Base-by-base conservation (phyloP, 1,284 basidiomycete genomes). In the Acaromyces ingoldii region DNA sequence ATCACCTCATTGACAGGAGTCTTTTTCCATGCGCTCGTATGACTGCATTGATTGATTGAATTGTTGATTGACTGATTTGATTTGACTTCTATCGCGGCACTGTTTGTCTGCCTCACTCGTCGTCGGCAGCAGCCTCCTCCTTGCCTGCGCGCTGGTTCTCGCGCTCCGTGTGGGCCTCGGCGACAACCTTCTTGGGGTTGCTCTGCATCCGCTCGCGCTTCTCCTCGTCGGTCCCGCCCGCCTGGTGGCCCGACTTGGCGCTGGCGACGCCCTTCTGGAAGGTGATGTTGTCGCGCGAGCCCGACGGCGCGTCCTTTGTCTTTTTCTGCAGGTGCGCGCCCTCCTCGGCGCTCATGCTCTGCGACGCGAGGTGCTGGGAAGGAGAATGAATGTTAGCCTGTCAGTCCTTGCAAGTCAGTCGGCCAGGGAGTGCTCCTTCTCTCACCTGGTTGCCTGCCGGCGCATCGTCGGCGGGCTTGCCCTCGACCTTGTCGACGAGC, bases 171-270 rank as follows among this genome's bases (percentile, higher is more conserved):
- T 45, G 42, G 21, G 48, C 48, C 2, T 11, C 48, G 9, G 48
- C 48, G 2, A 49, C 48, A 15, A 42, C 38, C 36, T 49, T 49
- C 48, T 49, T 49, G 26, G 48, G 48, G 34, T 49, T 21, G 36
- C 17, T 42, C 15, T 39, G 31, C n/a, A 15, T 10, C 15, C 38
- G 17, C 31, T 49, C 48, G 2, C 15, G 17, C 13, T 45, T 28
- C n/a, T n/a, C n/a, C n/a, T n/a, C n/a, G n/a, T n/a, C n/a, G n/a
- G n/a, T n/a, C n/a, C n/a, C n/a, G 15, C 36, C 36, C 7, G 9
- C 36, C 9, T 21, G 2, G 29, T 49, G 48, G 13, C 48, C 48
- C 41, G 37, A 44, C 44, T 53, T 53, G 22, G 48, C 30, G n/a
- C 45, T 42, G 9, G 42, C 51, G 3, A 53, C 41, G 13, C 51